A percentile compares a stretch with the other conserved stretches of the same genome.
Conservation (phyloP, 108 stramenopile genomes). For the Nitzschia palea region DNA sequence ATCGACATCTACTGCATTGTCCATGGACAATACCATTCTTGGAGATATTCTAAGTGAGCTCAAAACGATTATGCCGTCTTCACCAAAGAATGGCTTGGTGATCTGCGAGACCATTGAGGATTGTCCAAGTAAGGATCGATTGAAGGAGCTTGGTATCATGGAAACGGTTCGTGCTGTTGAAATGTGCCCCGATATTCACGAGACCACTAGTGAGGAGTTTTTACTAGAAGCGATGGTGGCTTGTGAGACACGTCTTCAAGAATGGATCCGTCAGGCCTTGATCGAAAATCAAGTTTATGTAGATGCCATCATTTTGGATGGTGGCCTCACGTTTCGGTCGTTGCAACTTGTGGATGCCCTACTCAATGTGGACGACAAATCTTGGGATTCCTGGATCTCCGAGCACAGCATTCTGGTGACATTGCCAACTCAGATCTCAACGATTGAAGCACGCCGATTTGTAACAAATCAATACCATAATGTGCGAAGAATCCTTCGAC, state of each 20-base stretch:
- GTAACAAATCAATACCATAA: no score
- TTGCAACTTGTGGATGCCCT: not conserved
- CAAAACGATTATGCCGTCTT: not conserved
- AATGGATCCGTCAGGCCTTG: not conserved
- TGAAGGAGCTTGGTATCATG: not conserved
- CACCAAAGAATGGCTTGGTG: not conserved
- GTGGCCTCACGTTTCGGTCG: not conserved
- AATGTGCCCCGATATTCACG: not conserved
- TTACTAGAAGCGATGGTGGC: not conserved
- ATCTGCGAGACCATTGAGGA: not conserved
- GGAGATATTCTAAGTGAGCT: not conserved
- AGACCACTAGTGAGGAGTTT: not conserved
- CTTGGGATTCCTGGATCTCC: not conserved
- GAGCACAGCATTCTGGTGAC: not conserved
- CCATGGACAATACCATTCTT: not conserved
- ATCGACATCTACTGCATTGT: no score
- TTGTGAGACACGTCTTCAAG: not conserved
- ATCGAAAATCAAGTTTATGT: not conserved
- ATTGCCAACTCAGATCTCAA: not conserved
- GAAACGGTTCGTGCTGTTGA: not conserved
- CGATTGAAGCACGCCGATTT: no score
- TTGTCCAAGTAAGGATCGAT: not conserved
- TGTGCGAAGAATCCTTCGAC: no score
- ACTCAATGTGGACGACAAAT: not conserved
- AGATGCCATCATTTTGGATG: not conserved